Evolutionary conservation across 225 moss, liverwort and hornwort genomes (phyloP).

Genomic region (Thuidium tamariscinum): DNA sequence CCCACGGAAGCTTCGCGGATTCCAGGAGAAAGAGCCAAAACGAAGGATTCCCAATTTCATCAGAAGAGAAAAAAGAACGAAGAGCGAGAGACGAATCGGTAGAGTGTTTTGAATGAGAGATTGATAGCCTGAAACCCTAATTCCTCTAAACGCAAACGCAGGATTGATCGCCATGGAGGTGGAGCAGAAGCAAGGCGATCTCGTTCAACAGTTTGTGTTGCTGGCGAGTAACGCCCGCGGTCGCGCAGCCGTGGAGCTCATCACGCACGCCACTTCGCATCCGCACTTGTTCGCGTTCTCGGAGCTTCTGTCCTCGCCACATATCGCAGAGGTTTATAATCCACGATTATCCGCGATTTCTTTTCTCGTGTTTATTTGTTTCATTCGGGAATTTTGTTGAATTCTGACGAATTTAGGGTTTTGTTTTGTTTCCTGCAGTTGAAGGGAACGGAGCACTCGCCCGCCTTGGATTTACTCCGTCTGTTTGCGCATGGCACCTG

Average conservation of each 20-base stretch:
- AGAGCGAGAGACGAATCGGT: no score
- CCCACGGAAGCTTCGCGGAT: background rate
- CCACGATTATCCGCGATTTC: background rate
- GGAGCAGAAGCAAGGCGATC: slow-evolving; percentile 85
- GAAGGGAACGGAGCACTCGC: slow-evolving; percentile 77
- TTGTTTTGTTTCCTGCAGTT: slow-evolving; percentile 23
- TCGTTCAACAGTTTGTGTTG: slow-evolving; percentile 75
- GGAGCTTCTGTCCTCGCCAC: slow-evolving; percentile 63
- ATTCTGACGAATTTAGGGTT: background rate
- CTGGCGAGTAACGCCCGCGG: slow-evolving; percentile 60
- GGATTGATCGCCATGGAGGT: slow-evolving; percentile 45
- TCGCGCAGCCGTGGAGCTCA: slow-evolving; percentile 71
- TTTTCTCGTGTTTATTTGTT: background rate
- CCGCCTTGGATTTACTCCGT: slow-evolving; percentile 64
- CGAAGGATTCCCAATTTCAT: background rate
- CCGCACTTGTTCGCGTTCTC: slow-evolving; percentile 80
- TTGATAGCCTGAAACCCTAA: background rate
- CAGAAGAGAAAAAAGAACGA: background rate
- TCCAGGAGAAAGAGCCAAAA: background rate
- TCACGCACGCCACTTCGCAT: slow-evolving; percentile 82
- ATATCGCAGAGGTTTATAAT: slow-evolving; percentile 49
- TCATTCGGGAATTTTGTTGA: background rate
- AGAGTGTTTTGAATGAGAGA: background rate
- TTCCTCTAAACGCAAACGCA: no score
- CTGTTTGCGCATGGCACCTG: slow-evolving; percentile 85